Evolutionary conservation across 1,139 yeast species (phyloP).

Genomic region (Hansenula sp.): DNA sequence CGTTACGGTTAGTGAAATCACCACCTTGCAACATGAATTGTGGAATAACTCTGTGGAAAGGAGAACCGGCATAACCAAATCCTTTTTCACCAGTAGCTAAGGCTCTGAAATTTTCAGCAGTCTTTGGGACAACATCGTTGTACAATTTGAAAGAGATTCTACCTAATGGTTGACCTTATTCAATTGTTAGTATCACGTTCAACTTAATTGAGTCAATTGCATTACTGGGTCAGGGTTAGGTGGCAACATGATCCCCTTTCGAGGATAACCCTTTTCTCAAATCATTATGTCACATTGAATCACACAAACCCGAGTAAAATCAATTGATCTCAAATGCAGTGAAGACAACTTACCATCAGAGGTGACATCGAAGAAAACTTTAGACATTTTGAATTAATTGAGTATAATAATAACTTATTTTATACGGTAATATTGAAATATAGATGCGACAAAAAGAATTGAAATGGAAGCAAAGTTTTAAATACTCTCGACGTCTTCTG

Average conservation of each 20-base stretch:
- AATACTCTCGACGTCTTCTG: not conserved
- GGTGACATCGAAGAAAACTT: slow-evolving; percentile 76
- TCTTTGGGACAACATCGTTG: slow-evolving; percentile 95
- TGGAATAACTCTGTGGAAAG: slow-evolving; percentile 98
- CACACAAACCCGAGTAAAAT: not conserved
- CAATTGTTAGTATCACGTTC: slow-evolving; percentile 4
- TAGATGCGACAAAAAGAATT: not conserved
- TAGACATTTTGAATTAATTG: slow-evolving; percentile 34
- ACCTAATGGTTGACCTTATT: slow-evolving; percentile 50
- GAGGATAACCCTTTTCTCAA: no score
- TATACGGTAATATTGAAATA: not conserved
- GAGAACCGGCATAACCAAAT: slow-evolving; percentile 85
- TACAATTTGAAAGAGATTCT: slow-evolving; percentile 80
- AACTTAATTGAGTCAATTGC: not conserved
- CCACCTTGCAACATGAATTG: slow-evolving; percentile 99
- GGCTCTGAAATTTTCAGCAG: slow-evolving; percentile 97
- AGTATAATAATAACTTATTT: not conserved
- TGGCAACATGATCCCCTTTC: not conserved
- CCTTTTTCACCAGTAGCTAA: slow-evolving; percentile 97
- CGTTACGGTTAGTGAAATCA: slow-evolving; percentile 92
- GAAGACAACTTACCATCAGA: slow-evolving; percentile 47
- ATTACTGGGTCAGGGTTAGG: not conserved
- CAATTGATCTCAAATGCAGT: slow-evolving; percentile 1
- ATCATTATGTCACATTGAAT: no score
- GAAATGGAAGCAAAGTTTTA: not conserved